phyloP scores from a whole-genome alignment of 495 filamentous ascomycete species.

The Aspergillus bertholletiae region DNA sequence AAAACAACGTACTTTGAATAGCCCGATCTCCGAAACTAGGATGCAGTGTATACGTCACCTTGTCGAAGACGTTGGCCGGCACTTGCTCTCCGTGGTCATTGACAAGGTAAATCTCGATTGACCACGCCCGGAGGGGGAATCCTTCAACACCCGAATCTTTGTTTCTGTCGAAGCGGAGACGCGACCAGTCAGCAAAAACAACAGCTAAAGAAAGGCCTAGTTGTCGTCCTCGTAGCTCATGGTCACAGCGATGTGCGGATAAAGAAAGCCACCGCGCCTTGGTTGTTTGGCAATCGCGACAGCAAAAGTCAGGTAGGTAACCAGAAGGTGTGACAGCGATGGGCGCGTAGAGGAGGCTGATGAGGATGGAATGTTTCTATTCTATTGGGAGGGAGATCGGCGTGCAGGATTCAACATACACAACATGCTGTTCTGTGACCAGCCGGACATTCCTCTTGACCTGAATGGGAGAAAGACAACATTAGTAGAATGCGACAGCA shows the following conservation, averaged over 20 bases:
- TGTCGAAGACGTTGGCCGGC: constrained; percentile 81
- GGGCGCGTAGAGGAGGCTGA: background rate
- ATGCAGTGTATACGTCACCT: constrained; percentile 87
- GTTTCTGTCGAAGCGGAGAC: constrained; percentile 32
- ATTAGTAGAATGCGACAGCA: constrained; percentile 17
- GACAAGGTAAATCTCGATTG: constrained; percentile 57
- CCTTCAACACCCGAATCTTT: constrained; percentile 77
- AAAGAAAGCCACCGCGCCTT: background rate
- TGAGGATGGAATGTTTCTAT: background rate
- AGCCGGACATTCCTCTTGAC: constrained; percentile 87
- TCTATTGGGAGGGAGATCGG: background rate
- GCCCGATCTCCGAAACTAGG: constrained; percentile 81
- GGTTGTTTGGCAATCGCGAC: background rate
- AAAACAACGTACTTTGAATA: constrained; percentile 65
- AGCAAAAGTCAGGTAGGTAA: constrained; percentile 8
- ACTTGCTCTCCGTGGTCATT: constrained; percentile 62
- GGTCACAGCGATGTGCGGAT: background rate
- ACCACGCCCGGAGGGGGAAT: constrained; percentile 81
- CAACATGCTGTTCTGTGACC: constrained; percentile 82
- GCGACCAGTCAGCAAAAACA: constrained; percentile 13
- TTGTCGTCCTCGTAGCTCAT: background rate
- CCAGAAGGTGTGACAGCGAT: background rate
- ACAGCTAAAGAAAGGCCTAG: constrained; percentile 2
- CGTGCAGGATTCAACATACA: constrained; percentile 56
- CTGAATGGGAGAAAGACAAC: constrained; percentile 32